phyloP scores from a whole-genome alignment of 2,329 filamentous ascomycete genomes.

The Capronia epimyces region DNA sequence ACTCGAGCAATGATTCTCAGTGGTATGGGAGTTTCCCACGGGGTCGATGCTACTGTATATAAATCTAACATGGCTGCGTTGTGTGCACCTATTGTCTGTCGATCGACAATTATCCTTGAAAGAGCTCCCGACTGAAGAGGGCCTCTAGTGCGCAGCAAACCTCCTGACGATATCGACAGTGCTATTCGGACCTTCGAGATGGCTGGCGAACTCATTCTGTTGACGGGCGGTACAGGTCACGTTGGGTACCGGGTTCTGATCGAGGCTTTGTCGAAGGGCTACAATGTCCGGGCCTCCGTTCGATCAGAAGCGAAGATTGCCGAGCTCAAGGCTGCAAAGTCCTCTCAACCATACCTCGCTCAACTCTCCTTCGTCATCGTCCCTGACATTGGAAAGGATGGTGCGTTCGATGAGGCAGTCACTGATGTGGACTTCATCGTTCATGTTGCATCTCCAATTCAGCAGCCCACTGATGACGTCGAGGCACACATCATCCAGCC shows the following conservation, averaged over 20 bases:
- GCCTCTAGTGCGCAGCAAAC: too few relatives aligned
- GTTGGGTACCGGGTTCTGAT: constrained; percentile 29
- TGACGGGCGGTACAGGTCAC: constrained; percentile 28
- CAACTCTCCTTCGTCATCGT: constrained; percentile 63
- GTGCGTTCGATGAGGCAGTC: constrained; percentile 64
- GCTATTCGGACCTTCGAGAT: too few relatives aligned
- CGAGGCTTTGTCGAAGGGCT: constrained; percentile 28
- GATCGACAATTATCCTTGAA: too few relatives aligned
- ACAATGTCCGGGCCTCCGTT: constrained; percentile 29
- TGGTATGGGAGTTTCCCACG: too few relatives aligned
- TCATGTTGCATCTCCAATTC: constrained; percentile 31
- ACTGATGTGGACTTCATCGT: constrained; percentile 42
- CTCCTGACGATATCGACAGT: too few relatives aligned
- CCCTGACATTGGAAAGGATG: constrained; percentile 64
- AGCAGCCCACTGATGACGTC: constrained; percentile 5
- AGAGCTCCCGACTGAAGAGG: too few relatives aligned
- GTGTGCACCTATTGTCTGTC: too few relatives aligned
- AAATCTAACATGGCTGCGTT: too few relatives aligned
- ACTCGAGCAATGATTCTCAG: too few relatives aligned
- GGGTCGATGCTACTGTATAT: too few relatives aligned
- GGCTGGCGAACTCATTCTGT: constrained; percentile 19
- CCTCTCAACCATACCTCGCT: constrained; percentile 32
- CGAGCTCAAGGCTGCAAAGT: constrained; percentile 19
- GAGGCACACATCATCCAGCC: constrained; percentile 48
- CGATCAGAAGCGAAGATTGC: constrained; percentile 27